Base-by-base conservation (phyloP, 31 red algal species). In the Endocladia muricata region DNA sequence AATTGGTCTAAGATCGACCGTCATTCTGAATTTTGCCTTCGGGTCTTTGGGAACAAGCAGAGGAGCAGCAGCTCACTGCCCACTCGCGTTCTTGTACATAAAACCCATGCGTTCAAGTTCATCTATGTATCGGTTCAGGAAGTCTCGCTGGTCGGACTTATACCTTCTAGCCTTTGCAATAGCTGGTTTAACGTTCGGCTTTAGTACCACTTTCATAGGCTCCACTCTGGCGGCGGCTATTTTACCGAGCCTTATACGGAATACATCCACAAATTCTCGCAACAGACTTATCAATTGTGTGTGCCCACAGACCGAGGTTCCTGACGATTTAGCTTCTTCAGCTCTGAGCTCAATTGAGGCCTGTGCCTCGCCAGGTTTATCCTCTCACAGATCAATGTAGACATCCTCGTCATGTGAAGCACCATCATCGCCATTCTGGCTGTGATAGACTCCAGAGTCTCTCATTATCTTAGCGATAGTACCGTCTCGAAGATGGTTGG, bases 21-120 rank as follows among this genome's bases (percentile, higher is more conserved):
- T 38, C 40, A 58, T 56, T 3, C 78, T 9, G 31, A 39, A 82
- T 21, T 70, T 72, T 6, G 78, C 68, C 41, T 38, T n/a, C 32
- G 31, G 28, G 11, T 7, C 25, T 72, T 82, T 82, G 8, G 62
- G 66, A 28, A 82, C 78, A 34, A 82, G 68, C 19, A 71, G 78
- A 6, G 78, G 78, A n/a, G 64, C 78, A 58, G 78, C 41, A 36
- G 35, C 30, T 54, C 66, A 82, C 8, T 40, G 17, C 11, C 47
- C 63, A 41, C 21, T 82, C 7, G 63, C 44, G 32, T 30, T 55
- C 19, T 22, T 21, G 5, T 41, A 7, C 4, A n/a, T 25, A 61
- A 82, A 71, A 22, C 59, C 64, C 40, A 70, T 42, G 2, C 11
- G 25, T 3, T 71, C 17, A 4, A 82, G 65, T 43, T 26, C 72